phyloP scores from a whole-genome alignment of 306 rosid species.

The Argentina anserina region DNA sequence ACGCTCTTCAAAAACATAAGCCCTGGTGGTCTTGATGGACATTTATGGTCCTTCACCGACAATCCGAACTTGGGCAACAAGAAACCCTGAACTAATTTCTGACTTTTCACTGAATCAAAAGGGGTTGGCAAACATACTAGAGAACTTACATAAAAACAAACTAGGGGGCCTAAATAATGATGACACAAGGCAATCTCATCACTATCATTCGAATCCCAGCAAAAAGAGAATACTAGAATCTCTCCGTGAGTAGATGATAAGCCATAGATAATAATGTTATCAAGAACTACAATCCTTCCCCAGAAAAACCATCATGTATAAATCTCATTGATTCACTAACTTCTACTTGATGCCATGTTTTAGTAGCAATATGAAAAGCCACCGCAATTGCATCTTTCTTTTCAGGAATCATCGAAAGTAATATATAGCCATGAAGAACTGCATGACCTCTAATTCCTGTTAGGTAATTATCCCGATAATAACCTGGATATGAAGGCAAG shows the following conservation, averaged over 20 bases:
- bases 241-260: not conserved
- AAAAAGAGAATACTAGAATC: not conserved
- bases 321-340: not conserved
- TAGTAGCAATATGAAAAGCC: not conserved
- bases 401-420: not conserved
- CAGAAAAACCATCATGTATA: not conserved
- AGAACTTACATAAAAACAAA: too few relatives aligned
- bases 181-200: too few relatives aligned
- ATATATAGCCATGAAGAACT: not conserved
- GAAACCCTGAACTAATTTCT: too few relatives aligned
- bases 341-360: not conserved
- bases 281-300: not conserved
- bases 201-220: too few relatives aligned
- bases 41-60: too few relatives aligned
- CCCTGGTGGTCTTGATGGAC: too few relatives aligned
- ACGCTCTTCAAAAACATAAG: too few relatives aligned
- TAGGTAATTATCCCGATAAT: not conserved
- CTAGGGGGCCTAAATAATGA: too few relatives aligned
- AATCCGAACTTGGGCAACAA: too few relatives aligned
- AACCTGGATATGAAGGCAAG: not conserved
- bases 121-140: too few relatives aligned
- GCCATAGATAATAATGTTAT: not conserved
- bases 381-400: rapidly evolving
- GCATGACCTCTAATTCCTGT: not conserved
- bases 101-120: too few relatives aligned